These are phyloP conservation scores for Talaromyces adpressus DNA, from an alignment of 495 filamentous ascomycete species.

Conservation along the genomic window DNA sequence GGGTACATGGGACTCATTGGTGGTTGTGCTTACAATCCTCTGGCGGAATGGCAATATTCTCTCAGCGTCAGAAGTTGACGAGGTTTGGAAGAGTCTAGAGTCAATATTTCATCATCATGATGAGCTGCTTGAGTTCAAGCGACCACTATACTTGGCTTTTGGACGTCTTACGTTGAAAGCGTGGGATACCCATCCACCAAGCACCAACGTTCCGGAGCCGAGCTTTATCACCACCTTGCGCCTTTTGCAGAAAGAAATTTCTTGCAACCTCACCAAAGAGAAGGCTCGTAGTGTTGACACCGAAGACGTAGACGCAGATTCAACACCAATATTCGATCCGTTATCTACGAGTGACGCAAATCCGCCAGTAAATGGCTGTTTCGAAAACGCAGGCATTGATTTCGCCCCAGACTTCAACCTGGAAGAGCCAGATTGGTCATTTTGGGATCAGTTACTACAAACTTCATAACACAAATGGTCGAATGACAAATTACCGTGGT, in stretches of 20 bases:
- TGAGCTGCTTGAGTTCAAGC: not conserved
- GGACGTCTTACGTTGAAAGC: not conserved
- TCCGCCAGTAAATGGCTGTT: not conserved
- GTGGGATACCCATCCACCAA: not conserved
- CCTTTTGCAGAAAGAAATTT: not conserved
- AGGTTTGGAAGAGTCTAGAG: not conserved
- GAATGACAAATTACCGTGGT: not conserved
- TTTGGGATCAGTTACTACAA: not conserved
- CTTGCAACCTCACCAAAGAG: not conserved
- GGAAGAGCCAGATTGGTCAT: not conserved
- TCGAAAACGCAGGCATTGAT: not conserved
- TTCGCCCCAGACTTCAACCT: not conserved
- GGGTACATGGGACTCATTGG: not conserved
- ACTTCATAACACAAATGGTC: not conserved
- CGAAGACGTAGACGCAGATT: not conserved
- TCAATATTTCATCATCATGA: not conserved
- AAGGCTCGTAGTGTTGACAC: not conserved
- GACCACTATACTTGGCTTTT: not conserved
- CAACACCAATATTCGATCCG: not conserved
- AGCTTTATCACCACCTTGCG: not conserved
- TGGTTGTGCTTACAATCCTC: not conserved
- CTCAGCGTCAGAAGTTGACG: not conserved
- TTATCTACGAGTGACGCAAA: not conserved
- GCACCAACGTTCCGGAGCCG: not conserved
- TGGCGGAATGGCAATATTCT: not conserved